A percentile compares a stretch with the other conserved stretches of the same genome.
phyloP scores from a whole-genome alignment of 352 stramenopile species.

The Phytophthora fragariae region DNA sequence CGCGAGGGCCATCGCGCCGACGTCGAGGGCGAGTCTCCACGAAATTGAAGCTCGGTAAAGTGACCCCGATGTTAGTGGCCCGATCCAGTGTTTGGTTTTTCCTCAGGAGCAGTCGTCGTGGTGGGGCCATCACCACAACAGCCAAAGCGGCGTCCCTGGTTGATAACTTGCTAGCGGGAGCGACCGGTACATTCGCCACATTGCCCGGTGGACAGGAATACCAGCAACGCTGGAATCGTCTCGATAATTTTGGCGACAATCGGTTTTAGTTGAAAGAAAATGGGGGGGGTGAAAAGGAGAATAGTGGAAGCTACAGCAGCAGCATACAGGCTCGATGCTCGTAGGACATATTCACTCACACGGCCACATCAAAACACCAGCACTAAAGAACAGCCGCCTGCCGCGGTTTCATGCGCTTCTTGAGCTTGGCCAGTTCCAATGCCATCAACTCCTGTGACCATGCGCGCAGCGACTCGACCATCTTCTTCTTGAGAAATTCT shows the following conservation, averaged over 20 bases:
- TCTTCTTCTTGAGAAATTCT: slow-evolving; percentile 79
- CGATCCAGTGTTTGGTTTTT: slow-evolving; percentile 29
- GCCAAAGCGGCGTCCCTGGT: background rate
- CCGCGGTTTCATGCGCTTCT: slow-evolving; percentile 72
- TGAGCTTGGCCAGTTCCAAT: slow-evolving; percentile 70
- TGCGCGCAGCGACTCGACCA: slow-evolving; percentile 69
- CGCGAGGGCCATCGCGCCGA: slow-evolving; percentile 15
- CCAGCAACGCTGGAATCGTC: background rate
- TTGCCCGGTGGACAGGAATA: background rate
- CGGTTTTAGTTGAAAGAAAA: background rate
- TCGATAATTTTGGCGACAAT: background rate
- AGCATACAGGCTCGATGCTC: slow-evolving; percentile 5
- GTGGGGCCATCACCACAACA: slow-evolving; percentile 19
- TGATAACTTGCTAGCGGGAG: background rate
- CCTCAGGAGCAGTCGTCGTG: slow-evolving; percentile 17
- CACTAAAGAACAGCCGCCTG: slow-evolving; percentile 64
- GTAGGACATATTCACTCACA: slow-evolving; percentile 1
- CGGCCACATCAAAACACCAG: background rate
- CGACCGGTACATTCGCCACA: background rate
- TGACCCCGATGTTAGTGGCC: slow-evolving; percentile 40
- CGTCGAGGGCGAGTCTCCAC: slow-evolving; percentile 45
- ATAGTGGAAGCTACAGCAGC: slow-evolving; percentile 18
- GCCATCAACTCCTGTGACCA: slow-evolving; percentile 84
- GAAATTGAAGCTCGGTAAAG: slow-evolving; percentile 73
- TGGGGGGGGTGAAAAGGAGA: background rate